Conservation (phyloP, 495 filamentous ascomycete species). For the Podospora comata region DNA sequence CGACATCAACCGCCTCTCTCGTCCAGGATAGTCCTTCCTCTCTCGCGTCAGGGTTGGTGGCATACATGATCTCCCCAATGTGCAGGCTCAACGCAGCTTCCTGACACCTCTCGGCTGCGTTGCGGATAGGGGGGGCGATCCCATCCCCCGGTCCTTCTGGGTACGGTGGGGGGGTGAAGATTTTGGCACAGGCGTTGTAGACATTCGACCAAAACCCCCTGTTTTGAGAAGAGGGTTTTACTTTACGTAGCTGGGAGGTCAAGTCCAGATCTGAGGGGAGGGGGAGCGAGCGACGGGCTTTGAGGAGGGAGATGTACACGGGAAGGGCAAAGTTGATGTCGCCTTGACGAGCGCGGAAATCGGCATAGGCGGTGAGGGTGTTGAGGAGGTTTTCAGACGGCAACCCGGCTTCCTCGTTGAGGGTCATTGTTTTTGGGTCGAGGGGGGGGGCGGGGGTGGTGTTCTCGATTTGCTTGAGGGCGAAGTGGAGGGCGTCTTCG, state of each 20-base stretch:
- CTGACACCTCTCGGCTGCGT: slow-evolving; percentile 63
- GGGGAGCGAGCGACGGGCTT: slow-evolving; percentile 57
- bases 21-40: slow-evolving; percentile 80
- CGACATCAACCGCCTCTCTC: slow-evolving; percentile 69
- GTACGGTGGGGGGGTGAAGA: slow-evolving; percentile 56
- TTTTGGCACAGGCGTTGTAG: slow-evolving; percentile 18
- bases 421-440: slow-evolving; percentile 57
- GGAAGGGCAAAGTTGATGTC: slow-evolving; percentile 66
- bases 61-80: slow-evolving; percentile 90
- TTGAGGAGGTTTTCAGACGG: slow-evolving; percentile 70
- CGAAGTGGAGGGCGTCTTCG: slow-evolving; percentile 32
- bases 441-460: slow-evolving; percentile 44
- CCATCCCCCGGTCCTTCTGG: slow-evolving; percentile 65
- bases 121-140: slow-evolving; percentile 58
- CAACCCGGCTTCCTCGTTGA: slow-evolving; percentile 49
- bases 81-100: slow-evolving; percentile 83
- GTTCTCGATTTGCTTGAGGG: slow-evolving; percentile 28
- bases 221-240: slow-evolving; percentile 5
- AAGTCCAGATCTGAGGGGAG: slow-evolving; percentile 12
- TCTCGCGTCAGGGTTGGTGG: slow-evolving; percentile 38
- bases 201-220: slow-evolving; percentile 17
- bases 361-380: slow-evolving; percentile 71
- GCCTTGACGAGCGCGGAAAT: slow-evolving; percentile 66
- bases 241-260: neutral
- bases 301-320: slow-evolving; percentile 81